Evolutionary conservation across 1,284 basidiomycete species (phyloP).

Genomic region (Fomitopsis schrenkii): DNA sequence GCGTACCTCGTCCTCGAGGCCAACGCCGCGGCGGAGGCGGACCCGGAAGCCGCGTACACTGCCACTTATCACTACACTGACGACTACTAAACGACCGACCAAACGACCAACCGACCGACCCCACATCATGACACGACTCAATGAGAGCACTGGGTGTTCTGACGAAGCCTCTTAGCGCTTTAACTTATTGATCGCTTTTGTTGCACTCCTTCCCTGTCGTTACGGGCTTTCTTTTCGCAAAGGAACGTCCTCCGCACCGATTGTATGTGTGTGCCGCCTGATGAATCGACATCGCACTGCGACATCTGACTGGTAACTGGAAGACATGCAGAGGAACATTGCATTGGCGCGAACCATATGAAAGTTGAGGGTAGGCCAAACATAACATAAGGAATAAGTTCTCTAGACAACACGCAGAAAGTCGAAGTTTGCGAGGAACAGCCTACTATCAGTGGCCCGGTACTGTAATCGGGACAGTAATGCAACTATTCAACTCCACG

Average conservation of each 20-base stretch:
- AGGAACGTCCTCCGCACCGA: neutral
- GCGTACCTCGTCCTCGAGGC: conserved; percentile 7
- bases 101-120: no score
- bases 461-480: no score
- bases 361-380: neutral
- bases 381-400: neutral
- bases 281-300: neutral
- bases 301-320: no score
- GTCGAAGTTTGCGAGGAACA: neutral
- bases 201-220: neutral
- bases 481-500: no score
- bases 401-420: neutral
- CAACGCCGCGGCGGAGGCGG: conserved; percentile 4
- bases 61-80: conserved; percentile 4
- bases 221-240: neutral
- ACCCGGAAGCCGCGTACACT: conserved; percentile 6
- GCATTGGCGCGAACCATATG: no score
- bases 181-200: conserved; percentile 2
- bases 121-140: neutral
- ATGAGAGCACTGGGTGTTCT: conserved; percentile 7
- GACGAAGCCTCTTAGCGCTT: conserved; percentile 1
- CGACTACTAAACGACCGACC: conserved; percentile 7
- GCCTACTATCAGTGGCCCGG: neutral
- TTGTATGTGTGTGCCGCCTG: neutral
- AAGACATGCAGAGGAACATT: no score